Percentiles rank a stretch among this genome's conserved stretches.
phyloP scores from a whole-genome alignment of 1,284 basidiomycete species.

The Apiotrichum siamense region DNA sequence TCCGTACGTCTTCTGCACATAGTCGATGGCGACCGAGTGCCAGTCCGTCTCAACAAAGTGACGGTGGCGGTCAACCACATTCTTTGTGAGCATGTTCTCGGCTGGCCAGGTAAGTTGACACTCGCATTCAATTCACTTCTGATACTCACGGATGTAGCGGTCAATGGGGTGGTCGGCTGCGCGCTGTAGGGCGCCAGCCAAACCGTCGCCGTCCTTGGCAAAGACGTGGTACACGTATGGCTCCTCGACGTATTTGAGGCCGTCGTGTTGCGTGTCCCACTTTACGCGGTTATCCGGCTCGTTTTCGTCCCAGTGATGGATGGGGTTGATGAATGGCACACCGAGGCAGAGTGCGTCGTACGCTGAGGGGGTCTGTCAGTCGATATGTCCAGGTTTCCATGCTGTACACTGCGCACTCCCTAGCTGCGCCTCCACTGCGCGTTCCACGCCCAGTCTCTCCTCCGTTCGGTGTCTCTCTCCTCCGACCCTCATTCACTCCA shows the following conservation, averaged over 20 bases:
- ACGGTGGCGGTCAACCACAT: conserved; percentile 13
- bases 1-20: not conserved
- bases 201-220: conserved; percentile 18
- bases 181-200: conserved; percentile 22
- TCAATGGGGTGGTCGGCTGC: conserved; percentile 29
- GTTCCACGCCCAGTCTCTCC: no score
- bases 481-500: no score
- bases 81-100: conserved; percentile 12
- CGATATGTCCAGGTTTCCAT: no score
- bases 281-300: conserved; percentile 35
- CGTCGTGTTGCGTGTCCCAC: conserved; percentile 46
- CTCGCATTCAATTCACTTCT: no score
- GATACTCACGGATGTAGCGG: conserved; percentile 29
- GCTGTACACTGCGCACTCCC: no score
- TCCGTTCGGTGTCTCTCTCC: no score
- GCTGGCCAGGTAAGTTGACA: conserved; percentile 4
- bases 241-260: conserved; percentile 30
- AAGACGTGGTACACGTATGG: conserved; percentile 49
- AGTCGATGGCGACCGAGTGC: conserved; percentile 9
- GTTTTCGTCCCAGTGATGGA: conserved; percentile 31
- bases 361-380: conserved; percentile 19
- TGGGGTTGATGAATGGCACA: conserved; percentile 49
- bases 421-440: no score
- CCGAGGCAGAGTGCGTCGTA: conserved; percentile 50
- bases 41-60: conserved; percentile 21